These are phyloP conservation scores for Panaeolus papilionaceus DNA, from an alignment of 768 basidiomycete species.

Conservation along the genomic window DNA sequence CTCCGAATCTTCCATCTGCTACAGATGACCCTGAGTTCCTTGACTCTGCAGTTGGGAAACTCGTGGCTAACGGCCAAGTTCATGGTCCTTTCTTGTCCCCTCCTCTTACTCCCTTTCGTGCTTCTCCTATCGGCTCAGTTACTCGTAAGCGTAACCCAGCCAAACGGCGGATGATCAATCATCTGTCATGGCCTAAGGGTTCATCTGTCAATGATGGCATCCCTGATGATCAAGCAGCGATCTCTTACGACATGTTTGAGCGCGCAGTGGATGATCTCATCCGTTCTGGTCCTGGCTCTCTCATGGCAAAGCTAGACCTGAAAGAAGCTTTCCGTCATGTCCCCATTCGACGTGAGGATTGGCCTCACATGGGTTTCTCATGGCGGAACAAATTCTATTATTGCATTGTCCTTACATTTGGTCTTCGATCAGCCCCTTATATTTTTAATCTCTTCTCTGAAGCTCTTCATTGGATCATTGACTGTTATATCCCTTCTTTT, in stretches of 20 bases:
- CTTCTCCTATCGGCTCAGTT: constrained; percentile 33
- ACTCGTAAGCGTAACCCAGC: constrained; percentile 28
- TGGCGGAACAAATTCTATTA: constrained; percentile 36
- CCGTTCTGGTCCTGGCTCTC: constrained; percentile 32
- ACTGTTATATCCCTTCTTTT: constrained; percentile 34
- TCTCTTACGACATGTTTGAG: constrained; percentile 36
- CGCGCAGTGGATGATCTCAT: constrained; percentile 29
- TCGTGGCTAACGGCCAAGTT: constrained; percentile 15
- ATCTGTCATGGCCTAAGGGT: constrained; percentile 36
- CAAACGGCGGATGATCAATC: constrained; percentile 19
- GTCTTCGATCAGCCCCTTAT: constrained; percentile 39
- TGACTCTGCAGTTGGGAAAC: neutral
- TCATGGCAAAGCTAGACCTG: constrained; percentile 41
- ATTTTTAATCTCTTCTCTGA: constrained; percentile 47
- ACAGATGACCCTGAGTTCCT: constrained; percentile 17
- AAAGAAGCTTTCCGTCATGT: constrained; percentile 44
- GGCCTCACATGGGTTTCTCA: constrained; percentile 38
- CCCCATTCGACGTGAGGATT: constrained; percentile 35
- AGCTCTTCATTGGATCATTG: constrained; percentile 46
- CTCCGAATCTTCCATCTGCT: constrained; percentile 34
- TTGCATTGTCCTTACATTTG: constrained; percentile 38
- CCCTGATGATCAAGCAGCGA: constrained; percentile 33
- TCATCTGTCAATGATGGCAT: constrained; percentile 38
- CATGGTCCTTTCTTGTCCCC: constrained; percentile 29
- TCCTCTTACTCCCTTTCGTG: constrained; percentile 27